phyloP scores from a whole-genome alignment of 2,329 filamentous ascomycete genomes.

The Colletotrichum tofieldiae region DNA sequence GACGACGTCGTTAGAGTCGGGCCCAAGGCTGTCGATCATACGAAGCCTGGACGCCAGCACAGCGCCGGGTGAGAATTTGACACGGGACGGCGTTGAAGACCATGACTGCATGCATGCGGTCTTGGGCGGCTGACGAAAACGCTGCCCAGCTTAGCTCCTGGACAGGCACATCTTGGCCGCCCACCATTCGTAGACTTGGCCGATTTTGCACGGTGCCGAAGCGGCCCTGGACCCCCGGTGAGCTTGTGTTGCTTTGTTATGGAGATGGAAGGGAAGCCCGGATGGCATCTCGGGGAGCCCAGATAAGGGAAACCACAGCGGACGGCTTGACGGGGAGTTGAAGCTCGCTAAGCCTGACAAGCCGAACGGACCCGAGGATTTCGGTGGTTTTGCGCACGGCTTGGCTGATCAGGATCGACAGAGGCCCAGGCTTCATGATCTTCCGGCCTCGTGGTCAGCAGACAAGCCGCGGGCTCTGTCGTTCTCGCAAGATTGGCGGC shows the following conservation, averaged over 20 bases:
- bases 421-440: conserved; percentile 23
- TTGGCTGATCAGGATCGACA: conserved; percentile 30
- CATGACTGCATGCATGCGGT: conserved; percentile 19
- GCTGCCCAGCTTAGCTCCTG: not conserved
- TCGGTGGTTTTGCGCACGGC: conserved; percentile 13
- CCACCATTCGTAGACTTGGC: conserved; percentile 9
- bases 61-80: conserved; percentile 9
- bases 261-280: not conserved
- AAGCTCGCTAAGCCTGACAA: conserved; percentile 25
- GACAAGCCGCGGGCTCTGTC: not conserved
- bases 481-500: conserved; percentile 20
- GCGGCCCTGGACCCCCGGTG: not conserved
- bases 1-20: not conserved
- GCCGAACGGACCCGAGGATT: conserved; percentile 15
- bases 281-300: conserved; percentile 8
- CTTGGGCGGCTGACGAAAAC: not conserved
- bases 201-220: not conserved
- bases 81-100: conserved; percentile 5
- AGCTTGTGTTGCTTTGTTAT: not conserved
- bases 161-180: not conserved
- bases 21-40: conserved; percentile 21
- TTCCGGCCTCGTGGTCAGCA: conserved; percentile 29
- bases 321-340: conserved; percentile 5
- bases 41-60: conserved; percentile 5
- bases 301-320: not conserved